These are phyloP conservation scores for Brettanomyces anomalus DNA, from an alignment of 805 yeast genomes.

Conservation along the genomic window DNA sequence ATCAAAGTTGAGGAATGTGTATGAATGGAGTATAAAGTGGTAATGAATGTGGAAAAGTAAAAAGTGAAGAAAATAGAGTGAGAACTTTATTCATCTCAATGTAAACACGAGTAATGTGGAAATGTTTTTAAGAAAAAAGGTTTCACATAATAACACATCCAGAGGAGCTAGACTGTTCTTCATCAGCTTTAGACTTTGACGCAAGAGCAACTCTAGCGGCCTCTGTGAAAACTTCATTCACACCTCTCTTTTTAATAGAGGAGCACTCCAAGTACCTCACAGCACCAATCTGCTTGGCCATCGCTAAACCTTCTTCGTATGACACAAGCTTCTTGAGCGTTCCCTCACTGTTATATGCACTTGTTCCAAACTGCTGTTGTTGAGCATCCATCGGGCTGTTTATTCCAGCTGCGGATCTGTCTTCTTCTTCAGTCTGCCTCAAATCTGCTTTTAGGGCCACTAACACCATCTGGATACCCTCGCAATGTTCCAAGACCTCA, in stretches of 20 bases:
- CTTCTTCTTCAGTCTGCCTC: conserved; percentile 48
- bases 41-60: conserved; percentile 1
- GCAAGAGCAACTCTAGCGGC: conserved; percentile 95
- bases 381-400: conserved; percentile 6
- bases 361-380: conserved; percentile 7
- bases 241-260: conserved; percentile 94
- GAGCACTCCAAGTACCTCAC: conserved; percentile 92
- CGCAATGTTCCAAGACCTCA: conserved; percentile 94
- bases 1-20: too few species aligned
- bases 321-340: conserved; percentile 49
- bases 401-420: conserved; percentile 18
- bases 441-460: conserved; percentile 94
- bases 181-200: conserved; percentile 57
- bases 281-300: conserved; percentile 92
- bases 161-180: conserved; percentile 29
- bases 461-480: conserved; percentile 85
- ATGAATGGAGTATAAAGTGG: background rate
- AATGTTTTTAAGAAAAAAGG: background rate
- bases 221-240: conserved; percentile 98
- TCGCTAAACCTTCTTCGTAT: conserved; percentile 88
- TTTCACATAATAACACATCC: conserved; percentile 20
- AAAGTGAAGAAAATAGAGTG: background rate
- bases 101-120: background rate
- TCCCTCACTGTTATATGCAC: conserved; percentile 20
- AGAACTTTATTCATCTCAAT: background rate